Evolutionary conservation across 75 land plant species (phyloP).

Genomic region (Picea sitchensis): DNA sequence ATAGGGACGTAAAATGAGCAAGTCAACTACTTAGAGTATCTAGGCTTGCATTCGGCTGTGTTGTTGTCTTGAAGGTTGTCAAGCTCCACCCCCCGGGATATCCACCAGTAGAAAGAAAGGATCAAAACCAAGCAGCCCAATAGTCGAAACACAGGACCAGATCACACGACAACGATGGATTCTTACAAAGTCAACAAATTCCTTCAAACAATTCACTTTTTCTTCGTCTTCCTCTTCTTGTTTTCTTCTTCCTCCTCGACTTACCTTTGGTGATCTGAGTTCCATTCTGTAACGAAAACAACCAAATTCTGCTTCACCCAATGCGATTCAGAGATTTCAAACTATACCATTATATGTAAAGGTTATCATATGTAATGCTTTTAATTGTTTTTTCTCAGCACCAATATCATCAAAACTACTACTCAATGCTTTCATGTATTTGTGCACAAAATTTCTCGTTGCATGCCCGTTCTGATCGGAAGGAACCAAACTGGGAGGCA

Average conservation of each 20-base stretch:
- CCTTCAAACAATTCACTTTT: background rate
- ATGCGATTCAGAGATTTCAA: constrained; percentile 6
- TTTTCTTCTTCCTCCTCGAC: constrained; percentile 2
- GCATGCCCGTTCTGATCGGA: background rate
- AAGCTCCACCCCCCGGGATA: background rate
- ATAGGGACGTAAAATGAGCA: background rate
- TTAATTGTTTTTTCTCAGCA: too few species aligned
- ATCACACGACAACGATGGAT: background rate
- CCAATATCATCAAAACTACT: background rate
- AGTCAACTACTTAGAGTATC: background rate
- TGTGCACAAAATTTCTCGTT: background rate
- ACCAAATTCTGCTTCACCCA: background rate
- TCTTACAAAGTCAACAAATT: background rate
- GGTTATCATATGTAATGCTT: background rate
- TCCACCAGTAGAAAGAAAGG: background rate
- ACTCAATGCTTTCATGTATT: background rate
- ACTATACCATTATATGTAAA: background rate
- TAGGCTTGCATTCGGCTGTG: background rate
- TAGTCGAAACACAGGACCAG: constrained; percentile 1
- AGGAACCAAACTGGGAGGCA: background rate
- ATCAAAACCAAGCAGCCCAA: constrained; percentile 6
- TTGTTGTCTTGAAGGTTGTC: background rate
- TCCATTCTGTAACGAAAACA: constrained; percentile 4
- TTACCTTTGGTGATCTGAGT: background rate
- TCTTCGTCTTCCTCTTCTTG: background rate